A percentile compares a stretch with the other conserved stretches of the same genome.
These are phyloP conservation scores for Lanmaoa pseudosensibilis DNA, from an alignment of 768 basidiomycete genomes.

Conservation along the genomic window DNA sequence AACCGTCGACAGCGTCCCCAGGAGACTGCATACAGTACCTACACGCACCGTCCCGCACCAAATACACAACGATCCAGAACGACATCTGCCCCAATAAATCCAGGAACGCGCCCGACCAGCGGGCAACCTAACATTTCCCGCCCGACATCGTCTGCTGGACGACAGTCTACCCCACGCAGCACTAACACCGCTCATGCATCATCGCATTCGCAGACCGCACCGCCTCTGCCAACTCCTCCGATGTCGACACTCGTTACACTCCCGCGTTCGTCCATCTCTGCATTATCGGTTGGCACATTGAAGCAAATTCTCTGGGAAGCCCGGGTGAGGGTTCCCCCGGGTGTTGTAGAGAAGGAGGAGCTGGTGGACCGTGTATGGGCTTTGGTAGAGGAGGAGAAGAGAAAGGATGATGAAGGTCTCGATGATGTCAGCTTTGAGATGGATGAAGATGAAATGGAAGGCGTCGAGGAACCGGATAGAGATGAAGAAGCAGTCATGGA, in stretches of 20 bases:
- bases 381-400: conserved; percentile 65
- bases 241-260: conserved; percentile 69
- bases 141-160: conserved; percentile 23
- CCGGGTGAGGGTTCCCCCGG: conserved; percentile 56
- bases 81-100: conserved; percentile 21
- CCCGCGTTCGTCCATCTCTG: conserved; percentile 52
- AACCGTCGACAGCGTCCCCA: conserved; percentile 36
- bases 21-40: conserved; percentile 5
- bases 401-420: conserved; percentile 46
- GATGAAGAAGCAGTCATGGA: conserved; percentile 19
- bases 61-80: conserved; percentile 20
- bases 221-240: conserved; percentile 42
- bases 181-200: conserved; percentile 10
- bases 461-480: conserved; percentile 18
- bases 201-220: conserved; percentile 34
- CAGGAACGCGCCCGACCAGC: conserved; percentile 4
- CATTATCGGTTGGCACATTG: conserved; percentile 67
- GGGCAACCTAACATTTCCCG: conserved; percentile 8
- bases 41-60: conserved; percentile 19
- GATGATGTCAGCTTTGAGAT: conserved; percentile 9
- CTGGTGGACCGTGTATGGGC: conserved; percentile 67
- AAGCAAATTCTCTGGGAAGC: conserved; percentile 81
- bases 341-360: conserved; percentile 82
- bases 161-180: conserved; percentile 6
- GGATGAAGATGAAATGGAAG: conserved; percentile 34